phyloP scores from a whole-genome alignment of 1,284 basidiomycete species.

The Leccinum pachyderme region DNA sequence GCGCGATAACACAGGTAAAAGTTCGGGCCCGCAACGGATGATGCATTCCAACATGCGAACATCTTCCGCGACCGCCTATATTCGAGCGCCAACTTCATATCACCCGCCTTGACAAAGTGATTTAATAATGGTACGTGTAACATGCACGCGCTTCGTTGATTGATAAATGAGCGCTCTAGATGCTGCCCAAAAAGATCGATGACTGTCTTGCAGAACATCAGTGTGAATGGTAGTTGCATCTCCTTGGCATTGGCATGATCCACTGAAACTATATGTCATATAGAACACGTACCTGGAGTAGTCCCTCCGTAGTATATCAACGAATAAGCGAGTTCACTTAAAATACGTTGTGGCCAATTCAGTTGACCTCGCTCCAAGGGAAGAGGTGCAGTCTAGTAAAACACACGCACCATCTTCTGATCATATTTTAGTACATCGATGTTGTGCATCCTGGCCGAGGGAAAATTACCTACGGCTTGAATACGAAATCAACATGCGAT shows the following conservation, averaged over 20 bases:
- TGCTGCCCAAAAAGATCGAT: background rate
- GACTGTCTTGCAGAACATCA: background rate
- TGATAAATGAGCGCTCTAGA: background rate
- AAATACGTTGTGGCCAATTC: background rate
- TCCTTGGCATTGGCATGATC: background rate
- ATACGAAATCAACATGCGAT: background rate
- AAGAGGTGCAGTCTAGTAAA: background rate
- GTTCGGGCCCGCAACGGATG: constrained; percentile 4
- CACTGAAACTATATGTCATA: background rate
- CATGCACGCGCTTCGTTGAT: background rate
- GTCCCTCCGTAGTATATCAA: background rate
- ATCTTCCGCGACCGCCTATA: background rate
- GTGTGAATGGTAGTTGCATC: background rate
- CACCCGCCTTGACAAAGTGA: background rate
- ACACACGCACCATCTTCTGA: background rate
- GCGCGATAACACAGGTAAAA: background rate
- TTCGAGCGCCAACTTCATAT: background rate
- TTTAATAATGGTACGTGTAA: background rate
- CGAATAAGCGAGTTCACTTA: background rate
- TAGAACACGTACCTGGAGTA: too few species aligned
- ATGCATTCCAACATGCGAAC: constrained; percentile 1
- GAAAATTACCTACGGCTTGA: background rate
- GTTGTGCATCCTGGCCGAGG: background rate
- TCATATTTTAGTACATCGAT: background rate
- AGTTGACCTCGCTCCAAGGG: background rate